Evolutionary conservation across 805 yeast species (phyloP).

Genomic region (Lachancea thermotolerans): DNA sequence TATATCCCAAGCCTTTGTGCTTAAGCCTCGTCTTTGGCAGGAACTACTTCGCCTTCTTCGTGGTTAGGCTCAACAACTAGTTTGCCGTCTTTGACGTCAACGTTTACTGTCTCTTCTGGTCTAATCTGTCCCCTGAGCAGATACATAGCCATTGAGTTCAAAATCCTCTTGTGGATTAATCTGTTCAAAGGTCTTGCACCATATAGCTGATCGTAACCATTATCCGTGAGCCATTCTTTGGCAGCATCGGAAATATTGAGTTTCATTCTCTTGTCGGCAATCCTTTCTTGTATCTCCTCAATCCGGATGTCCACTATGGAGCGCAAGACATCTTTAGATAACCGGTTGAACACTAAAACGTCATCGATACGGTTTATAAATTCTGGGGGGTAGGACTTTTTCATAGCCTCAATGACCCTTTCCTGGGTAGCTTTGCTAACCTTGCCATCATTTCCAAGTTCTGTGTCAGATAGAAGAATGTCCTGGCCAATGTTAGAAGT

Average conservation of each 20-base stretch:
- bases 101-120: constrained; percentile 47
- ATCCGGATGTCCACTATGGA: constrained; percentile 82
- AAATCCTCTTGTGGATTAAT: constrained; percentile 70
- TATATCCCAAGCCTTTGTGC: neutral
- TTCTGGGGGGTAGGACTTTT: constrained; percentile 81
- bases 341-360: constrained; percentile 84
- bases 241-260: constrained; percentile 54
- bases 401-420: constrained; percentile 62
- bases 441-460: constrained; percentile 50
- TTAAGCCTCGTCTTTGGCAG: constrained; percentile 10
- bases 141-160: constrained; percentile 81
- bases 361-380: constrained; percentile 93
- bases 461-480: constrained; percentile 55
- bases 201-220: constrained; percentile 86
- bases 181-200: constrained; percentile 97
- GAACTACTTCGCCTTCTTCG: constrained; percentile 27
- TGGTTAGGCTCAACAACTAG: constrained; percentile 44
- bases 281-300: constrained; percentile 70
- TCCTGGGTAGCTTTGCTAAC: constrained; percentile 49
- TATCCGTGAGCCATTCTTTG: constrained; percentile 68
- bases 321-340: constrained; percentile 67
- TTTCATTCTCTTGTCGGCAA: constrained; percentile 69
- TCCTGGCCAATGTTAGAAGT: constrained; percentile 97
- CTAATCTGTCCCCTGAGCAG: constrained; percentile 74
- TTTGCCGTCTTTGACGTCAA: constrained; percentile 39